Evolutionary conservation across 768 basidiomycete species (phyloP).

Genomic region (Agaricus subrufescens): DNA sequence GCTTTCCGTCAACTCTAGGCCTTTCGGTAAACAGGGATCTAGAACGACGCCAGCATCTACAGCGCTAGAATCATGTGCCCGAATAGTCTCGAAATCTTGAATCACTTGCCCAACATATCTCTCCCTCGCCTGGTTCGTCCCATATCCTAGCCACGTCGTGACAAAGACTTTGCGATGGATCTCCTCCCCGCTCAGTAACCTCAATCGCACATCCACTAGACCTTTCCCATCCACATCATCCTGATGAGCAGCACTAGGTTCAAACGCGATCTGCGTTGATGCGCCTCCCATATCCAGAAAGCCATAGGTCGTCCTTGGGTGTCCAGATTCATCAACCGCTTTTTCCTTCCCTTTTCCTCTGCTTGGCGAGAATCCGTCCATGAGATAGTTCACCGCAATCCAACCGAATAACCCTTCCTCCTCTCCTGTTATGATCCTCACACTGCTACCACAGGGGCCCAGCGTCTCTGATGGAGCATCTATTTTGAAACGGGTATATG

Average conservation of each 20-base stretch:
- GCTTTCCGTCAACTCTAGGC: conserved; percentile 57
- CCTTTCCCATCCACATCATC: conserved; percentile 56
- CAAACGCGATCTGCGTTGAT: conserved; percentile 98
- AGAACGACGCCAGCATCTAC: conserved; percentile 38
- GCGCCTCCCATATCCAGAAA: conserved; percentile 99
- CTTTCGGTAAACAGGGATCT: conserved; percentile 89
- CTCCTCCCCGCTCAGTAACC: conserved; percentile 79
- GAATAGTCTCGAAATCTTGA: conserved; percentile 45
- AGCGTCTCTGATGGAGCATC: conserved; percentile 49
- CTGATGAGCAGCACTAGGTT: conserved; percentile 63
- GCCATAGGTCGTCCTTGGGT: conserved; percentile 76
- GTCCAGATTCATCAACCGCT: conserved; percentile 28
- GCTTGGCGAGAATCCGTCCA: conserved; percentile 75
- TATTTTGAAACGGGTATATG: conserved; percentile 76
- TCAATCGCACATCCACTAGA: conserved; percentile 75
- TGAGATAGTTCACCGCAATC: conserved; percentile 98
- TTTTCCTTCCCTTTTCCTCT: conserved; percentile 6
- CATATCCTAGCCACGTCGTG: conserved; percentile 98
- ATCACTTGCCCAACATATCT: conserved; percentile 78
- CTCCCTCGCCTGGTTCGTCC: conserved; percentile 95
- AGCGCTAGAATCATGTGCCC: conserved; percentile 23
- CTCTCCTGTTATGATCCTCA: conserved; percentile 94
- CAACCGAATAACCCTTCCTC: conserved; percentile 98
- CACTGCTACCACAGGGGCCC: conserved; percentile 89
- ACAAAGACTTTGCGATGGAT: conserved; percentile 93